Conservation (phyloP, 1,139 yeast species). For the Kurtzmaniella quercitrusa region DNA sequence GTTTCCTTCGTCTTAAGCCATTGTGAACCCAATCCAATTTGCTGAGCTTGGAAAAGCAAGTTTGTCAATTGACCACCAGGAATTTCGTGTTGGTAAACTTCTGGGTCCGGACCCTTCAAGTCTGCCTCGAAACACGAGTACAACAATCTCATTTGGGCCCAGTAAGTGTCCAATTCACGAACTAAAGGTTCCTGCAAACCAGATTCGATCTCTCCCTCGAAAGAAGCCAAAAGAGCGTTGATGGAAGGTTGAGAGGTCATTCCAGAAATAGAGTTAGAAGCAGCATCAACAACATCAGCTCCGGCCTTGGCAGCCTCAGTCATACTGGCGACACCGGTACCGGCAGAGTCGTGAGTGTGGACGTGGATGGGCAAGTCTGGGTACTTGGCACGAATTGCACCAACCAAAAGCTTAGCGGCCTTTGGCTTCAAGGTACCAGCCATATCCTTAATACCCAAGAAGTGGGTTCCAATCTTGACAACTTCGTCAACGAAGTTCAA, state of each 20-base stretch:
- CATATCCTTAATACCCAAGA: conserved; percentile 97
- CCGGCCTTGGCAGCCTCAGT: conserved; percentile 93
- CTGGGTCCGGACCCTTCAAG: conserved; percentile 98
- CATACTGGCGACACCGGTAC: conserved; percentile 98
- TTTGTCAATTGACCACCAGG: conserved; percentile 99
- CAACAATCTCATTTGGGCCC: conserved; percentile 98
- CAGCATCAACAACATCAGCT: conserved; percentile 97
- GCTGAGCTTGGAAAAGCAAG: conserved; percentile 97
- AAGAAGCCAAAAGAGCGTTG: conserved; percentile 85
- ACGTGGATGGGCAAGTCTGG: conserved; percentile 97
- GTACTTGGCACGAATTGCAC: conserved; percentile 77
- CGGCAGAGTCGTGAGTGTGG: conserved; percentile 99
- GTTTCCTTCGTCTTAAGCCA: conserved; percentile 96
- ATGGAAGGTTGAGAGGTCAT: conserved; percentile 98
- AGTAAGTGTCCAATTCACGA: conserved; percentile 84
- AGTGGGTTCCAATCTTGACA: conserved; percentile 92
- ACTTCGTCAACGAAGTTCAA: conserved; percentile 75
- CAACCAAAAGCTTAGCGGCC: conserved; percentile 80
- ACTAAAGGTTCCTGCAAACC: conserved; percentile 66
- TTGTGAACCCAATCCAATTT: conserved; percentile 92
- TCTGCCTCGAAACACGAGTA: conserved; percentile 98
- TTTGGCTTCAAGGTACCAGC: conserved; percentile 97
- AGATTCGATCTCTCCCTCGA: conserved; percentile 81
- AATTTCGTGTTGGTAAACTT: conserved; percentile 95
- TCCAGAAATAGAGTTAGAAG: conserved; percentile 96